Conservation (phyloP, 1,284 basidiomycete genomes). For the Irpex rosettiformis region DNA sequence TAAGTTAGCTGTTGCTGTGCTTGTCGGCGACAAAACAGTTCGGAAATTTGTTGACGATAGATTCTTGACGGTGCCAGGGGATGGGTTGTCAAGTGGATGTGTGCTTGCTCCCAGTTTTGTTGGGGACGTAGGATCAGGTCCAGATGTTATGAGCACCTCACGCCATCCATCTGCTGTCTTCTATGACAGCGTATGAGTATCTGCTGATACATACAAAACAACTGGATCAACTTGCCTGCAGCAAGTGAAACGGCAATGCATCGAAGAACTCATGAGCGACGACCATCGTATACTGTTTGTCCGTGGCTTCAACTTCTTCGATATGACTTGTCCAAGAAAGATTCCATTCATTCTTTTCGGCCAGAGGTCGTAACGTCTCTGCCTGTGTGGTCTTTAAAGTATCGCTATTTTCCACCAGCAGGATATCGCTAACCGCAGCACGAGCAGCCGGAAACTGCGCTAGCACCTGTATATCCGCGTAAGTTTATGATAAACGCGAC, state of each 20-base stretch:
- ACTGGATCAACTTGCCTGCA: constrained; percentile 66
- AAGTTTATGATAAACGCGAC: constrained; percentile 11
- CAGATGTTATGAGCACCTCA: constrained; percentile 76
- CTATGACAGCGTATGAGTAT: constrained; percentile 33
- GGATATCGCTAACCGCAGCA: constrained; percentile 49
- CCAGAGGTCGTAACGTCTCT: constrained; percentile 41
- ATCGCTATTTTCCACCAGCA: constrained; percentile 80
- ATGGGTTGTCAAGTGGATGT: neutral
- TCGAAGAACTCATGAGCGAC: constrained; percentile 99
- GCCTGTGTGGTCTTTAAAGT: constrained; percentile 67
- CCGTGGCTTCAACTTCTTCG: constrained; percentile 56
- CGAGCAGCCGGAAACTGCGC: constrained; percentile 43
- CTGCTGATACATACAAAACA: neutral
- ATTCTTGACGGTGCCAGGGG: constrained; percentile 14
- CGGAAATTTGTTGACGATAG: constrained; percentile 44
- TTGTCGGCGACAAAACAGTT: constrained; percentile 62
- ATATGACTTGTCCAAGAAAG: constrained; percentile 78
- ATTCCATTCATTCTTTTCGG: constrained; percentile 29
- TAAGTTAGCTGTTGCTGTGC: constrained; percentile 64
- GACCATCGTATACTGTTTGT: constrained; percentile 77
- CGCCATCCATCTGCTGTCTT: constrained; percentile 81
- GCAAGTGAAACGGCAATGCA: constrained; percentile 88
- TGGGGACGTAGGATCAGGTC: constrained; percentile 26
- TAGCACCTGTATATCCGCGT: constrained; percentile 42
- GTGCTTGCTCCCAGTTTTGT: constrained; percentile 22